phyloP scores from a whole-genome alignment of 2,329 filamentous ascomycete species.

The Pleurostoma richardsiae region DNA sequence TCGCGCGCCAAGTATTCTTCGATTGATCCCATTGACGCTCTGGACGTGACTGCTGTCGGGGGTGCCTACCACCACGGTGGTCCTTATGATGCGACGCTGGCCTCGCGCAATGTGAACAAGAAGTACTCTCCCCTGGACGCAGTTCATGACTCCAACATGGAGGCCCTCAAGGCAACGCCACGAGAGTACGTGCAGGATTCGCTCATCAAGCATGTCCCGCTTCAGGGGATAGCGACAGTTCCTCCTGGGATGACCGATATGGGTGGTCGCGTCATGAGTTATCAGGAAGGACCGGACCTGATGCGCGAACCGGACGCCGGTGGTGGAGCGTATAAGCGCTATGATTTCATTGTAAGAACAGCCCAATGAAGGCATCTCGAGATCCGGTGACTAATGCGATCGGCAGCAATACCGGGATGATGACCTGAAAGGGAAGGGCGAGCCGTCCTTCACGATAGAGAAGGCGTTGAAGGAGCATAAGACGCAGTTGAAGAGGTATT shows the following conservation, averaged over 20 bases:
- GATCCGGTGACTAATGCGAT: neutral
- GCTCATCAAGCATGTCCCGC: constrained; percentile 65
- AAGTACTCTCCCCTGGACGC: constrained; percentile 70
- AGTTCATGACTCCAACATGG: constrained; percentile 64
- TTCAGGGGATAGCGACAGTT: constrained; percentile 75
- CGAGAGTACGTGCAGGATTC: constrained; percentile 71
- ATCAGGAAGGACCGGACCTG: constrained; percentile 81
- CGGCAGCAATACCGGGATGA: constrained; percentile 62
- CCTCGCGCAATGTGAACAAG: constrained; percentile 64
- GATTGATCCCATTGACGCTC: constrained; percentile 73
- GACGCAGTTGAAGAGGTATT: constrained; percentile 17
- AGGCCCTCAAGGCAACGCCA: constrained; percentile 78
- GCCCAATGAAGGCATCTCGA: neutral
- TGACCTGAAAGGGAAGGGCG: constrained; percentile 79
- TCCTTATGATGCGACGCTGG: constrained; percentile 78
- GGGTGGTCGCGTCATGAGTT: constrained; percentile 66
- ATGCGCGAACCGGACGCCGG: constrained; percentile 66
- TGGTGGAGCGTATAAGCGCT: constrained; percentile 75
- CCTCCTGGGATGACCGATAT: constrained; percentile 67
- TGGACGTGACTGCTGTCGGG: constrained; percentile 61
- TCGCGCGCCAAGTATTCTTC: constrained; percentile 56
- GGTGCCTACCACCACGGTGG: constrained; percentile 81
- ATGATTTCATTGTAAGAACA: constrained; percentile 62
- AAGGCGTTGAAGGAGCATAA: constrained; percentile 59
- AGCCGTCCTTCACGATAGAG: constrained; percentile 69